A percentile compares a stretch with the other conserved stretches of the same genome.
Evolutionary conservation across 768 basidiomycete genomes (phyloP).

Genomic region (Rhizopogon roseolus): DNA sequence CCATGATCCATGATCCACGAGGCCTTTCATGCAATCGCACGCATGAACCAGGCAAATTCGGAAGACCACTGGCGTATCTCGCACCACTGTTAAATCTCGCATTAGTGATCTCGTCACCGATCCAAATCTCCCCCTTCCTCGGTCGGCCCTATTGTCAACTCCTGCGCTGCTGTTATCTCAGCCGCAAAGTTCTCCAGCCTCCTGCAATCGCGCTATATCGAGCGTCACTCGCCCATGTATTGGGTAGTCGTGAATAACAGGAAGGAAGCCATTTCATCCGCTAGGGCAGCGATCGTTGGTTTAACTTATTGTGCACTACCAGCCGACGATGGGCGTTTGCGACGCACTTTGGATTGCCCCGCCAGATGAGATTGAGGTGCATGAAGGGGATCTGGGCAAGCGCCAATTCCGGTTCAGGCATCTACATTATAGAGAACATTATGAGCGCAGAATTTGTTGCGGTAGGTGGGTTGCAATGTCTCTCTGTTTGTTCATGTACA

Average conservation of each 20-base stretch:
- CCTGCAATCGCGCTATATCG: background rate
- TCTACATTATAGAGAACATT: too few species aligned
- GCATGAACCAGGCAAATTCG: too few species aligned
- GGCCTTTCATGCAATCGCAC: too few species aligned
- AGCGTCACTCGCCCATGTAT: background rate
- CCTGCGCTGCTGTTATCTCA: constrained; percentile 54
- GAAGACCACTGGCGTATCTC: too few species aligned
- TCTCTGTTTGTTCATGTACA: background rate
- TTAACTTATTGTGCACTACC: background rate
- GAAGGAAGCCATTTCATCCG: background rate
- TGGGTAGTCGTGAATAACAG: background rate
- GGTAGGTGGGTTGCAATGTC: constrained; percentile 16
- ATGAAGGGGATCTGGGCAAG: background rate
- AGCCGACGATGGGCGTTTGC: background rate
- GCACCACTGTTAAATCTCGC: background rate
- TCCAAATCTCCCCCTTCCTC: background rate
- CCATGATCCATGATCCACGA: too few species aligned
- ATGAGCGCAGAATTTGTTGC: background rate
- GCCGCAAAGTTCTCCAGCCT: constrained; percentile 20
- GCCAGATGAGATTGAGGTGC: background rate
- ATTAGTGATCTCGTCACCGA: background rate
- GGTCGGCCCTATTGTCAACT: constrained; percentile 39
- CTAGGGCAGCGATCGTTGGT: background rate
- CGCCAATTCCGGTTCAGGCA: background rate
- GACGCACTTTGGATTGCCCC: background rate